phyloP scores from a whole-genome alignment of 495 filamentous ascomycete genomes.

The Podospora didyma region DNA sequence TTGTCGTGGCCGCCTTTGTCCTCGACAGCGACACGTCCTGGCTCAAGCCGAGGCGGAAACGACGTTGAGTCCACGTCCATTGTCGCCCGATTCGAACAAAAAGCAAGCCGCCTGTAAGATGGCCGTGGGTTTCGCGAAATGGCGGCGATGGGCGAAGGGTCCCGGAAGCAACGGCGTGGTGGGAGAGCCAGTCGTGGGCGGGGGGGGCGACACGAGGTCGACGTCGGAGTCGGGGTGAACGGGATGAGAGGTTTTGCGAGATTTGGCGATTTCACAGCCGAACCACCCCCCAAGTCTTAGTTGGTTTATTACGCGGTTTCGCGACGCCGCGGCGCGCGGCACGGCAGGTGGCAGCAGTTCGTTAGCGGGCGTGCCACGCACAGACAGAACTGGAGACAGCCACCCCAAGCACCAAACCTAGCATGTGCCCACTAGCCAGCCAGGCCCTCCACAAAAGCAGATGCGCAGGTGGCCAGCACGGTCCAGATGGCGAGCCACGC shows the following conservation, averaged over 20 bases:
- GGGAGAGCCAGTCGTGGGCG: conserved; percentile 11
- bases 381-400: conserved; percentile 10
- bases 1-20: conserved; percentile 22
- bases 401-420: neutral
- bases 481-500: conserved; percentile 16
- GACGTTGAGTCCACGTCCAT: conserved; percentile 23
- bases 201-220: neutral
- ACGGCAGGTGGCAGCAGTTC: conserved; percentile 7
- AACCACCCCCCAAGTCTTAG: conserved; percentile 1
- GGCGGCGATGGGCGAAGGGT: conserved; percentile 5
- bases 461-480: no score
- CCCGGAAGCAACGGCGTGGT: conserved; percentile 8
- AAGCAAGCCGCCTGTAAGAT: conserved; percentile 2
- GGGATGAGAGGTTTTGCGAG: conserved; percentile 22
- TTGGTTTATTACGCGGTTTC: conserved; percentile 31
- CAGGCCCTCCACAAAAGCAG: neutral
- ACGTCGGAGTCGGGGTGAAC: conserved; percentile 6
- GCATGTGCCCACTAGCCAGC: neutral
- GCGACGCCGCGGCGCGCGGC: conserved; percentile 25
- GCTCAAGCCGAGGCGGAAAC: conserved; percentile 23
- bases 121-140: conserved; percentile 4
- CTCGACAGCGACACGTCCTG: conserved; percentile 19
- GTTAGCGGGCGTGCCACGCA: conserved; percentile 12
- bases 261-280: conserved; percentile 21
- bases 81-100: conserved; percentile 5